Conservation (phyloP, 768 basidiomycete genomes). For the Cyclocybe cylindracea region DNA sequence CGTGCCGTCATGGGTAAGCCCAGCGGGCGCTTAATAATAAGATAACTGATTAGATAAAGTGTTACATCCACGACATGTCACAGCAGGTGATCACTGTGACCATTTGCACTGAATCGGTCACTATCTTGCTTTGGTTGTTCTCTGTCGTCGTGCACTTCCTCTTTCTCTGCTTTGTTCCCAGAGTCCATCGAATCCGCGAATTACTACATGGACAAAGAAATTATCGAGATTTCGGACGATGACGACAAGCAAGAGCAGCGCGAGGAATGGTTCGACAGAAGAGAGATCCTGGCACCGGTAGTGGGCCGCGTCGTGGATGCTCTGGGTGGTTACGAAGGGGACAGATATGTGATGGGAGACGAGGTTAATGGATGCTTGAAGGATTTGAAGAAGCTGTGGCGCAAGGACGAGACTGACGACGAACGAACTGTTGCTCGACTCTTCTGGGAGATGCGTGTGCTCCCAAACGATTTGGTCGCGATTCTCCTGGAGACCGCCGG, state of each 20-base stretch:
- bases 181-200: neutral
- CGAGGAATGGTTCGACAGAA: conserved; percentile 36
- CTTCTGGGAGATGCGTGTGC: conserved; percentile 84
- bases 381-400: conserved; percentile 94
- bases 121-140: too few species aligned
- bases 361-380: conserved; percentile 83
- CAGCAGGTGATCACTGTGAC: neutral
- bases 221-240: conserved; percentile 37
- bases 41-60: neutral
- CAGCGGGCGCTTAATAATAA: too few species aligned
- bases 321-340: conserved; percentile 72
- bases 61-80: conserved; percentile 3
- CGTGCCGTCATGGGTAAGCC: too few species aligned
- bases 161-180: neutral
- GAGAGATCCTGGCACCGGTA: conserved; percentile 63
- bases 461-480: conserved; percentile 86
- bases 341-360: conserved; percentile 76
- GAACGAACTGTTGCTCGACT: conserved; percentile 94
- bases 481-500: conserved; percentile 83
- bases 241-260: conserved; percentile 27
- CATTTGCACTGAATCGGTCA: neutral
- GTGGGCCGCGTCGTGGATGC: conserved; percentile 79
- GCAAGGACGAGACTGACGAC: conserved; percentile 96
- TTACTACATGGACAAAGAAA: conserved; percentile 20
- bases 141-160: too few species aligned